Evolutionary conservation across 2,329 filamentous ascomycete species (phyloP).

Genomic region (Mollisiaceae sp.): DNA sequence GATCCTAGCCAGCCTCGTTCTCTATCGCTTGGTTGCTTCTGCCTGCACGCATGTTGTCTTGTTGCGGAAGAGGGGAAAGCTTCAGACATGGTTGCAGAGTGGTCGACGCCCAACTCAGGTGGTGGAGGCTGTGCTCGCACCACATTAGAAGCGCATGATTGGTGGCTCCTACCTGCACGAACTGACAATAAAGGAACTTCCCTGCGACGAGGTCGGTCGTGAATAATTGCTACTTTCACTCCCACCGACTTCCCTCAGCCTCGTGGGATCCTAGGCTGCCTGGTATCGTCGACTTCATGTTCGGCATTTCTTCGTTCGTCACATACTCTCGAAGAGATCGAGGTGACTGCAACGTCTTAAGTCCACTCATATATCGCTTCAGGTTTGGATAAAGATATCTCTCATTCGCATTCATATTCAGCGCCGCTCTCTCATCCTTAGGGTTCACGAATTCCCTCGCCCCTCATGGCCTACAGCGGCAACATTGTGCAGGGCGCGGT

Average conservation of each 20-base stretch:
- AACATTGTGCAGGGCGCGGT: background rate
- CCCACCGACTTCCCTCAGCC: background rate
- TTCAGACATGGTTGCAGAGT: slow-evolving; percentile 8
- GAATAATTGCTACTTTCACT: slow-evolving; percentile 1
- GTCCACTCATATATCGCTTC: background rate
- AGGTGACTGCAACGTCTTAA: background rate
- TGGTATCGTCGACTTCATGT: slow-evolving; percentile 1
- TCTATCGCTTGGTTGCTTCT: slow-evolving; percentile 3
- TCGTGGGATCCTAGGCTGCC: background rate
- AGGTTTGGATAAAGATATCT: background rate
- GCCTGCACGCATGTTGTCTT: slow-evolving; percentile 1
- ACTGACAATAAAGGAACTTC: background rate
- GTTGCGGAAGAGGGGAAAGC: slow-evolving; percentile 5
- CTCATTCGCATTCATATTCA: background rate
- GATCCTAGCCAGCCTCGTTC: background rate
- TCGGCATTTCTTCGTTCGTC: background rate
- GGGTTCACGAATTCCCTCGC: background rate
- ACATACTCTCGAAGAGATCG: background rate
- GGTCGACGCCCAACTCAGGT: slow-evolving; percentile 2
- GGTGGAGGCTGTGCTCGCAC: background rate
- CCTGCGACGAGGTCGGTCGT: background rate
- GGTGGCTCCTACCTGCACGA: background rate
- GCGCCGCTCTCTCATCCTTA: too few species aligned
- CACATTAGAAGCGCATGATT: background rate
- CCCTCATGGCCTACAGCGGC: background rate